Conservation (phyloP, 768 basidiomycete species). For the Amanita phalloides region DNA sequence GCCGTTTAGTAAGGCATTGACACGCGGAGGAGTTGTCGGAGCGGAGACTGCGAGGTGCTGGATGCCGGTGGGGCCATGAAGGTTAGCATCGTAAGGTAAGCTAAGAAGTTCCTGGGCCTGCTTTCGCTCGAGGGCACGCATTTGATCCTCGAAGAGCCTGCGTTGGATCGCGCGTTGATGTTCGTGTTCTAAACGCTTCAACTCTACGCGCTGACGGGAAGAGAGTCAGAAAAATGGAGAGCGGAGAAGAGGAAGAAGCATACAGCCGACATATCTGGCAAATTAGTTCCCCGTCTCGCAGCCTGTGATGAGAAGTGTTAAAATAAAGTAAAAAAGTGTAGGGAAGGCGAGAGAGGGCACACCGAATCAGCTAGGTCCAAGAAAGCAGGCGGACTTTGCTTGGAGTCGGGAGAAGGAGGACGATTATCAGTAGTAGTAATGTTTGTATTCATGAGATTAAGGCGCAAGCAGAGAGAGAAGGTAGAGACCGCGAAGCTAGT, state of each 20-base stretch:
- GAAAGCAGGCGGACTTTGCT: constrained; percentile 86
- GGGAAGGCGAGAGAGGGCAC: constrained; percentile 22
- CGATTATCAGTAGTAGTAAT: constrained; percentile 67
- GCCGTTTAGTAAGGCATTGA: constrained; percentile 59
- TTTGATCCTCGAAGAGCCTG: constrained; percentile 92
- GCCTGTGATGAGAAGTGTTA: constrained; percentile 32
- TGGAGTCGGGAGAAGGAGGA: constrained; percentile 56
- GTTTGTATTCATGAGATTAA: constrained; percentile 59
- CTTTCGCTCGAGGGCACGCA: constrained; percentile 86
- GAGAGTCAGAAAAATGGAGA: constrained; percentile 5
- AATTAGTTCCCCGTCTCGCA: constrained; percentile 76
- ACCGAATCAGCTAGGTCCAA: constrained; percentile 92
- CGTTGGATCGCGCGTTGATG: constrained; percentile 80
- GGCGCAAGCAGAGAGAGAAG: constrained; percentile 44
- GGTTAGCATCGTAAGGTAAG: constrained; percentile 55
- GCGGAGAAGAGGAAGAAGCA: constrained; percentile 21
- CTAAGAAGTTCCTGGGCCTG: constrained; percentile 79
- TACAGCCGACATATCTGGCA: constrained; percentile 80
- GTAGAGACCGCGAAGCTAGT: constrained; percentile 45
- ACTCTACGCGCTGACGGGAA: constrained; percentile 66
- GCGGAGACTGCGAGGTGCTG: constrained; percentile 83
- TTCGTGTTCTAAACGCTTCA: constrained; percentile 88
- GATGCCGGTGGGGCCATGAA: constrained; percentile 32
- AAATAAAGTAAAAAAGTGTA: constrained; percentile 9
- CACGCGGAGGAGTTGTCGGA: constrained; percentile 78